Evolutionary conservation across 176 grass and related monocot genomes (phyloP).

Genomic region (Cenchrus purpureus): DNA sequence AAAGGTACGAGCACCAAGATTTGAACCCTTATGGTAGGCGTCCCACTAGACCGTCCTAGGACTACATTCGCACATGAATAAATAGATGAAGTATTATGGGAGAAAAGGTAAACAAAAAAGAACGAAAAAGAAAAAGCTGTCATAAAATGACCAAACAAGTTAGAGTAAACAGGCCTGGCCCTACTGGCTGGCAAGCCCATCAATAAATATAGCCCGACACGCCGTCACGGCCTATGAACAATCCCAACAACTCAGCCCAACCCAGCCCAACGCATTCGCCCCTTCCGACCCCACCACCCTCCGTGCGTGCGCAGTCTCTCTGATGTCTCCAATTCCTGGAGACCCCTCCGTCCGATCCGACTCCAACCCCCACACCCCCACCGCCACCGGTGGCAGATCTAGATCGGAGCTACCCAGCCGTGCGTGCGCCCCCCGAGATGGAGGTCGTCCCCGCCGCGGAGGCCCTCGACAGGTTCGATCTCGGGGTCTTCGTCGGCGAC

Average conservation of each 20-base stretch:
- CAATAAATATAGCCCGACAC: neutral
- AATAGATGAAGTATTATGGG: no score
- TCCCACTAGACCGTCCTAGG: no score
- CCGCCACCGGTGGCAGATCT: slow-evolving; percentile 46
- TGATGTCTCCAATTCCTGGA: slow-evolving; percentile 28
- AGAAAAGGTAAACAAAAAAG: no score
- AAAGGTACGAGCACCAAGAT: no score
- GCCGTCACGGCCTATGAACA: neutral
- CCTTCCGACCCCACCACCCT: neutral
- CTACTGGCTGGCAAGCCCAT: no score
- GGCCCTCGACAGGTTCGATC: slow-evolving; percentile 68
- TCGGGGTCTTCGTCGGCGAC: slow-evolving; percentile 89
- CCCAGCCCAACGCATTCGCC: neutral
- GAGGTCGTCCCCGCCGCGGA: slow-evolving; percentile 40
- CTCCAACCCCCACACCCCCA: slow-evolving; percentile 22
- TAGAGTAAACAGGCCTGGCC: no score
- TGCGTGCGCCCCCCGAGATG: slow-evolving; percentile 27
- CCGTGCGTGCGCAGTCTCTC: no score
- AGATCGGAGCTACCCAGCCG: slow-evolving; percentile 25
- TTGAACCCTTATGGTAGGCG: no score
- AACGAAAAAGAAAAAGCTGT: no score
- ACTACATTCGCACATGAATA: no score
- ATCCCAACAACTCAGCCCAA: neutral
- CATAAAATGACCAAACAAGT: no score
- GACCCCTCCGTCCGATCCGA: slow-evolving; percentile 22